Base-by-base conservation (phyloP, 192 early-diverging fungal species). In the Phlyctochytrium bullatum region DNA sequence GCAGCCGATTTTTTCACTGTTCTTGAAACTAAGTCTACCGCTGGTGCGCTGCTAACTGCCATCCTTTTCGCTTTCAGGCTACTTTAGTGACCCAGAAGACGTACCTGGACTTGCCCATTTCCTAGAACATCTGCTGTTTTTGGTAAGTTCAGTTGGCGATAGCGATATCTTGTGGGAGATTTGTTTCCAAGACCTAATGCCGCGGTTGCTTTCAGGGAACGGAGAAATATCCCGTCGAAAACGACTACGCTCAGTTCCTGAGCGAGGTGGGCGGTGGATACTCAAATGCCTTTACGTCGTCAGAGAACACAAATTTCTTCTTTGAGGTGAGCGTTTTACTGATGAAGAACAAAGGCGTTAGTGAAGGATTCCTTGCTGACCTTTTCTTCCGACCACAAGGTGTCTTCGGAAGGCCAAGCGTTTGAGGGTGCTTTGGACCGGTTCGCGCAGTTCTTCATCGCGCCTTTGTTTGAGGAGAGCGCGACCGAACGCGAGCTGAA, bases 401-500 rank as follows among this genome's bases (percentile, higher is more conserved):
- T n/a, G n/a, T 64, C 62, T 33, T 64, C 2, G 27, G 61, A 57
- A 14, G 54, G 54, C 25, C 14, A 25, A 25, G 51, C 31, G 17
- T 74, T 90, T 10, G 85, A 88, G 68, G 83, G 80, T 3, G 84
- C 86, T 14, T 68, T 90, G 50, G 89, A 90, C 67, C 81, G 91
- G 63, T 65, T 67, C 73, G 65, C 76, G 73, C 92, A 96, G 73
- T 98, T 98, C 73, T 98, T 98, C 67, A 93, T 93, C 34, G 75
- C 80, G 28, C 95, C 96, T 33, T 85, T 96, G 52, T 98, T 98
- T 76, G 81, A 86, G 27, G 88, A 89, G n/a, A 85, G 83, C 64
- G 93, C 92, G 68, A 94, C 90, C 14, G 96, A 96, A 47, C 87
- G 93, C 61, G 94, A 98, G 77, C 75, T 96, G 60, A 78, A 84